Percentiles rank a stretch among this genome's conserved stretches.
Conservation (phyloP, 257 asterid genomes). For the Euphrasia confusa region DNA sequence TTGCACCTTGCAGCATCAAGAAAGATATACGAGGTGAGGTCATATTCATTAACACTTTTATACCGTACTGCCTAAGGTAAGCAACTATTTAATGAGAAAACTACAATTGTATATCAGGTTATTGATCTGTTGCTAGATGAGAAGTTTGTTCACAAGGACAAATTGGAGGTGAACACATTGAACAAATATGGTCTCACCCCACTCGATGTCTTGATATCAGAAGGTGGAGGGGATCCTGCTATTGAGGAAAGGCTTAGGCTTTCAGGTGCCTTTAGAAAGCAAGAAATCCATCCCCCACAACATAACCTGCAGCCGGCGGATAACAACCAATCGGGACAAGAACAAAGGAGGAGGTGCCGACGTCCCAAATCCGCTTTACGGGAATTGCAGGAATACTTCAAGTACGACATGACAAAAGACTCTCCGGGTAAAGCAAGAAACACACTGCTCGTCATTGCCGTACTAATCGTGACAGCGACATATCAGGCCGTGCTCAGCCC, state of each 20-base stretch:
- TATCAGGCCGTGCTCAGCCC: conserved; percentile 55
- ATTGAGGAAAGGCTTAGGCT: conserved; percentile 39
- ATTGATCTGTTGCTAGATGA: conserved; percentile 36
- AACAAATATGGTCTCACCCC: conserved; percentile 45
- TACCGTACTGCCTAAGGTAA: too few relatives aligned
- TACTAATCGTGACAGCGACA: conserved; percentile 42
- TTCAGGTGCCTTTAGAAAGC: conserved; percentile 23
- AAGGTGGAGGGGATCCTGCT: conserved; percentile 37
- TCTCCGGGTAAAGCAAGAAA: conserved; percentile 39
- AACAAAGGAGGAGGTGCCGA: background rate
- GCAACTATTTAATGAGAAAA: too few relatives aligned
- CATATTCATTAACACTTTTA: background rate
- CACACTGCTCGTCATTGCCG: conserved; percentile 38
- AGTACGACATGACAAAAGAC: conserved; percentile 27
- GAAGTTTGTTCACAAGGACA: conserved; percentile 17
- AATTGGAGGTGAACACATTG: conserved; percentile 37
- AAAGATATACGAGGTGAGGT: conserved; percentile 46
- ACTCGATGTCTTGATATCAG: conserved; percentile 31
- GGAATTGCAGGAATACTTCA: conserved; percentile 26
- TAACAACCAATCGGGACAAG: background rate
- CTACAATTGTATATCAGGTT: conserved; percentile 27
- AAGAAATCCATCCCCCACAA: background rate
- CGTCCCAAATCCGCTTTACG: too few relatives aligned
- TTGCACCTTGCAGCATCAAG: conserved; percentile 46
- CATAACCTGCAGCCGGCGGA: background rate